A percentile compares a stretch with the other conserved stretches of the same genome.
phyloP scores from a whole-genome alignment of 2,329 filamentous ascomycete genomes.

The Ceratocystis harringtonii region DNA sequence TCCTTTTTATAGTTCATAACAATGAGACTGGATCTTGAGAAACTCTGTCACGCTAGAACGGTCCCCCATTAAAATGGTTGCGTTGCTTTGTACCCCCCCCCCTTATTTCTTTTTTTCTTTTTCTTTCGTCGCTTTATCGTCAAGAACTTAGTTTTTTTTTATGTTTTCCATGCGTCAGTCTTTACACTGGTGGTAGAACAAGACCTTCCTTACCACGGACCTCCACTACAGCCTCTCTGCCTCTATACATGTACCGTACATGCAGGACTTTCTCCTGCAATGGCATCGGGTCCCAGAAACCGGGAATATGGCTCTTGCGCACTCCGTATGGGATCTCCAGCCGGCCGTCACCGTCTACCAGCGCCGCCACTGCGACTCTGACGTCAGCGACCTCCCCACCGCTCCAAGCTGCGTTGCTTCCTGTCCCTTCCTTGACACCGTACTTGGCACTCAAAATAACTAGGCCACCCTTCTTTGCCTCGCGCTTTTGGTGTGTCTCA shows the following conservation, averaged over 20 bases:
- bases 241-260: constrained; percentile 29
- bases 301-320: constrained; percentile 31
- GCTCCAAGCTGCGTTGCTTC: constrained; percentile 21
- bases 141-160: not conserved
- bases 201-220: constrained; percentile 27
- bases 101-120: not conserved
- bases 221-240: constrained; percentile 21
- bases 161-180: not conserved
- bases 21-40: constrained; percentile 6
- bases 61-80: not conserved
- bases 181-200: constrained; percentile 7
- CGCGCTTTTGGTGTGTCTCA: constrained; percentile 26
- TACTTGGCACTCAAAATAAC: constrained; percentile 36
- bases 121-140: not conserved
- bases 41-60: not conserved
- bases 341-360: constrained; percentile 27
- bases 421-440: constrained; percentile 25
- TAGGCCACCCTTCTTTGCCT: constrained; percentile 27
- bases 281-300: constrained; percentile 38
- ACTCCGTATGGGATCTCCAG: constrained; percentile 29
- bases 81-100: too few species aligned
- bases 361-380: constrained; percentile 32
- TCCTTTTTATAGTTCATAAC: constrained; percentile 2
- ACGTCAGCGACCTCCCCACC: constrained; percentile 35
- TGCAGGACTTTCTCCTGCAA: constrained; percentile 30